These are phyloP conservation scores for Neckera pumila DNA, from an alignment of 225 moss, liverwort and hornwort species.

Conservation along the genomic window DNA sequence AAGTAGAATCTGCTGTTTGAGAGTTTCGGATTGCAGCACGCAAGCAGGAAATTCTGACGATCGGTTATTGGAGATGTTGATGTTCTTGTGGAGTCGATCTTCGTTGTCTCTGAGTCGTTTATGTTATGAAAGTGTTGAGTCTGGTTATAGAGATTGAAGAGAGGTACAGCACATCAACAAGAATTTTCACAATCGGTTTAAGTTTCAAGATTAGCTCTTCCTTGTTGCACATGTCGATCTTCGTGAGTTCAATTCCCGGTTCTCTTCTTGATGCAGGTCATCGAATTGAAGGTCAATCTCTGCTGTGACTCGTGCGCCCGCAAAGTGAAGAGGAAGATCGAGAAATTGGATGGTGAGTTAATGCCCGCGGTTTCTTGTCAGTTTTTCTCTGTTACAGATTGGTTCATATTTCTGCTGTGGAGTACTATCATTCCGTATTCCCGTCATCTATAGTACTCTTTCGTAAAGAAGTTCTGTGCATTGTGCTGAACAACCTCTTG, in stretches of 20 bases:
- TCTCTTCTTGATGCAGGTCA: background rate
- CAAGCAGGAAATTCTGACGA: background rate
- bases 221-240: background rate
- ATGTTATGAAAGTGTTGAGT: background rate
- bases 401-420: background rate
- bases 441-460: background rate
- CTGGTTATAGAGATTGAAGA: background rate
- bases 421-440: too few species aligned
- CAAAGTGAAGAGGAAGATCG: constrained; percentile 9
- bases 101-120: background rate
- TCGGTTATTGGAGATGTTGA: background rate
- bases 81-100: background rate
- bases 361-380: background rate
- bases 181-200: background rate
- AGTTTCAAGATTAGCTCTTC: background rate
- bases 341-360: constrained; percentile 28
- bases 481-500: background rate
- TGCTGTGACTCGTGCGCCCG: constrained; percentile 16
- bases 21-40: background rate
- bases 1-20: background rate
- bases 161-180: background rate
- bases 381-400: background rate
- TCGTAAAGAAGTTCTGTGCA: background rate
- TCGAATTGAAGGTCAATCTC: constrained; percentile 22
- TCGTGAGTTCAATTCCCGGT: background rate